Percentiles rank a stretch among this genome's conserved stretches.
Conservation (phyloP, 2,329 filamentous ascomycete species). For the Aspergillus novofumigatus region DNA sequence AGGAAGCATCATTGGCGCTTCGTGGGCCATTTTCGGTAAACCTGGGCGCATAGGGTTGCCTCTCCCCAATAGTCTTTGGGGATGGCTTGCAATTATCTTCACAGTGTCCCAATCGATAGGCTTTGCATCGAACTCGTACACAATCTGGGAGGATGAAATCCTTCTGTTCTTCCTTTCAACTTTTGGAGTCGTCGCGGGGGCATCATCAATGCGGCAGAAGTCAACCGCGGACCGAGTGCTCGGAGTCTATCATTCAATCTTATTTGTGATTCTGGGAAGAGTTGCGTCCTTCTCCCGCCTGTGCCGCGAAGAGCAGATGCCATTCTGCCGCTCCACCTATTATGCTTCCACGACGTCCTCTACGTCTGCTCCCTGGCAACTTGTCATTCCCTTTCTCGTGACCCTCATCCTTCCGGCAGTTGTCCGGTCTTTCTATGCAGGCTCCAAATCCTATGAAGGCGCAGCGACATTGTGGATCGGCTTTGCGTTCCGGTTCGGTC, state of each 20-base stretch:
- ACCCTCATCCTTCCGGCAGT: slow-evolving; percentile 68
- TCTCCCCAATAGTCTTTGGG: slow-evolving; percentile 75
- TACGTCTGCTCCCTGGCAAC: slow-evolving; percentile 87
- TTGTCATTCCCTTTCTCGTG: slow-evolving; percentile 72
- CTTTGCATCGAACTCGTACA: slow-evolving; percentile 96
- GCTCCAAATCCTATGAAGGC: slow-evolving; percentile 84
- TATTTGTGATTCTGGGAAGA: slow-evolving; percentile 76
- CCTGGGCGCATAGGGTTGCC: slow-evolving; percentile 45
- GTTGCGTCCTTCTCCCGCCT: slow-evolving; percentile 83
- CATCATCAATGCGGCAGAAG: slow-evolving; percentile 71
- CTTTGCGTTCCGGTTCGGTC: slow-evolving; percentile 68
- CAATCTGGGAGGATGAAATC: slow-evolving; percentile 97
- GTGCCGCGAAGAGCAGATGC: slow-evolving; percentile 98
- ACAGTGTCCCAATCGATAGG: slow-evolving; percentile 85
- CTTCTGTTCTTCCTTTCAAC: slow-evolving; percentile 86
- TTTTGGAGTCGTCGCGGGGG: slow-evolving; percentile 71
- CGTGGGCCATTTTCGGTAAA: slow-evolving; percentile 37
- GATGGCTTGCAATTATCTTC: slow-evolving; percentile 77
- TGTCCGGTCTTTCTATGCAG: slow-evolving; percentile 75
- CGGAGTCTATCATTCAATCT: slow-evolving; percentile 76
- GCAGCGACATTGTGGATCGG: slow-evolving; percentile 82
- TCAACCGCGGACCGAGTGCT: slow-evolving; percentile 65
- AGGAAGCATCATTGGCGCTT: slow-evolving; percentile 43
- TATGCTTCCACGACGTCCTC: slow-evolving; percentile 90
- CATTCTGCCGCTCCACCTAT: slow-evolving; percentile 90